These are phyloP conservation scores for Samsoniella hepiali DNA, from an alignment of 2,329 filamentous ascomycete species.

Conservation along the genomic window DNA sequence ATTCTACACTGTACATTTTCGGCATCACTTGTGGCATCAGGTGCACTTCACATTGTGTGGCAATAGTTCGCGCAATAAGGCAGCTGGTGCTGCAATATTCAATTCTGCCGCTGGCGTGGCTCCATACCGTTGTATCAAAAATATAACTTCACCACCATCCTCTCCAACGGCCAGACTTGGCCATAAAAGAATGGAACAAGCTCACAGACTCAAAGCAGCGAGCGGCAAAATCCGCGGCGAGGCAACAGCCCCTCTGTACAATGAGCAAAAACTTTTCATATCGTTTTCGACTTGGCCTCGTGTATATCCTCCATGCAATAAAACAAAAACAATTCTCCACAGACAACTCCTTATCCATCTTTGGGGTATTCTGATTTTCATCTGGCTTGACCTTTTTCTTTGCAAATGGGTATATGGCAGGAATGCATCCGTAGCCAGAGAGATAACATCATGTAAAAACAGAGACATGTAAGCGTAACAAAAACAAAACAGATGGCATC, in stretches of 20 bases:
- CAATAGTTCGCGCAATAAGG: not conserved
- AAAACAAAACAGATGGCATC: conserved; percentile 5
- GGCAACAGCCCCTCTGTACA: not conserved
- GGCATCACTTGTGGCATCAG: not conserved
- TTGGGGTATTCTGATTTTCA: conserved; percentile 18
- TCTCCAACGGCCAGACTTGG: not conserved
- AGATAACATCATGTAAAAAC: conserved; percentile 14
- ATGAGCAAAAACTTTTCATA: not conserved
- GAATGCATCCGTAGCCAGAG: conserved; percentile 16
- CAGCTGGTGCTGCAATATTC: conserved; percentile 4
- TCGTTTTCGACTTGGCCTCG: conserved; percentile 3
- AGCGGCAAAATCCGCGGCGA: not conserved
- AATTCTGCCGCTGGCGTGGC: not conserved
- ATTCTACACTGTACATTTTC: not conserved
- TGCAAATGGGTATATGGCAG: conserved; percentile 21
- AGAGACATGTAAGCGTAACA: conserved; percentile 16
- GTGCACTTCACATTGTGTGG: too few relatives aligned
- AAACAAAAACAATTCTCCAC: conserved; percentile 12
- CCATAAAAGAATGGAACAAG: too few relatives aligned
- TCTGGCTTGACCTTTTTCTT: conserved; percentile 14
- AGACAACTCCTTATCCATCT: conserved; percentile 16
- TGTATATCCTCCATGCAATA: conserved; percentile 2
- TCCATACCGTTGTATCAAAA: not conserved
- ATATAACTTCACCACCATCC: not conserved
- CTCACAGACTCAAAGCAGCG: not conserved